Conservation (phyloP, 2,329 filamentous ascomycete species). For the Botryotinia narcissicola region DNA sequence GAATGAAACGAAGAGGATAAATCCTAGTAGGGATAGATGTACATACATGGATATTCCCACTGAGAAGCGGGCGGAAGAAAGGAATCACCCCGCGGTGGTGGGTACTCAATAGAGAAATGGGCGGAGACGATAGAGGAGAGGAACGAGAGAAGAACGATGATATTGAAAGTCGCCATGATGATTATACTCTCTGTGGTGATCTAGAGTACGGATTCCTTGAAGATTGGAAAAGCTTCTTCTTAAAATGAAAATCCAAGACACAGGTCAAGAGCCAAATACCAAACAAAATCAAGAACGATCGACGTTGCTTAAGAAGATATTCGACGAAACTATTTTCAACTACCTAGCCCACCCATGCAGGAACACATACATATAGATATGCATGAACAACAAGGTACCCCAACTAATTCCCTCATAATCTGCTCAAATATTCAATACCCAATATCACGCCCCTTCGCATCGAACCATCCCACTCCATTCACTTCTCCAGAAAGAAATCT, state of each 20-base stretch:
- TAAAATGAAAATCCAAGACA: neutral
- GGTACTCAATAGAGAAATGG: slow-evolving; percentile 21
- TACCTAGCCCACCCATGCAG: neutral
- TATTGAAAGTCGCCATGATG: neutral
- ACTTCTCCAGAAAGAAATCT: too few species aligned
- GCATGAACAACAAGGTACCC: neutral
- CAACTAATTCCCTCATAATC: slow-evolving; percentile 11
- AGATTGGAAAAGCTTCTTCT: neutral
- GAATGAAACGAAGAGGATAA: too few species aligned
- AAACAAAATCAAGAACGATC: neutral
- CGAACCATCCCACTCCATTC: neutral
- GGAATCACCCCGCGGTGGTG: slow-evolving; percentile 16
- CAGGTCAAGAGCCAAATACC: neutral
- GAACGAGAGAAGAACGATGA: neutral
- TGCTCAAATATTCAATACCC: slow-evolving; percentile 13
- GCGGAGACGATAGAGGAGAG: slow-evolving; percentile 18
- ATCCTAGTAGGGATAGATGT: neutral
- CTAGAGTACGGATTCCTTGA: too few species aligned
- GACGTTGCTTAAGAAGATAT: neutral
- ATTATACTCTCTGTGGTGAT: neutral
- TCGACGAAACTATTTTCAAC: too few species aligned
- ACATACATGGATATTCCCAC: slow-evolving; percentile 21
- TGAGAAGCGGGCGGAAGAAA: slow-evolving; percentile 22
- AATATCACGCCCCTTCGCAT: neutral
- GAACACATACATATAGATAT: neutral